Percentiles rank a stretch among this genome's conserved stretches.
Conservation (phyloP, 2,329 filamentous ascomycete species). For the Xylaria sp. region DNA sequence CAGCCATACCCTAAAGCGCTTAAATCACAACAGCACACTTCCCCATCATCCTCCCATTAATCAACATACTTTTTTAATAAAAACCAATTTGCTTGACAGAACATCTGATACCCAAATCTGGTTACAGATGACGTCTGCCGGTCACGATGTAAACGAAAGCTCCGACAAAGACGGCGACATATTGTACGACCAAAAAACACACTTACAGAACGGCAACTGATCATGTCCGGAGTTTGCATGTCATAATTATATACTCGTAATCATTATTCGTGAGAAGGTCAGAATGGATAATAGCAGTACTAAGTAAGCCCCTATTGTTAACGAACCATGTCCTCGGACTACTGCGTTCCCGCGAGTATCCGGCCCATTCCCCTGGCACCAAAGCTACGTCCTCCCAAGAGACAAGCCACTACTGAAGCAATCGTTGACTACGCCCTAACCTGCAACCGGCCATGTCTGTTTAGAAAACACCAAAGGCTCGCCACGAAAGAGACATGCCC, state of each 20-base stretch:
- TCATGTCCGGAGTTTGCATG: neutral
- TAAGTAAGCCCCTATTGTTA: neutral
- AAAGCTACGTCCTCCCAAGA: neutral
- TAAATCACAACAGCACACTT: too few relatives aligned
- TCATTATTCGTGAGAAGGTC: slow-evolving; percentile 15
- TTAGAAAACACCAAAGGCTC: neutral
- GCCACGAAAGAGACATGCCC: neutral
- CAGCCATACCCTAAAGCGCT: too few relatives aligned
- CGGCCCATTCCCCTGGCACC: neutral
- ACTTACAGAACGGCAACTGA: too few relatives aligned
- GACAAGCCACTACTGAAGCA: neutral
- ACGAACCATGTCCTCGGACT: neutral
- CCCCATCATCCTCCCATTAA: too few relatives aligned
- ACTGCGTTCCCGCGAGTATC: neutral
- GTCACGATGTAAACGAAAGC: too few relatives aligned
- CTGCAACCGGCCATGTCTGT: neutral
- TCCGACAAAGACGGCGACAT: too few relatives aligned
- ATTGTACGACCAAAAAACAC: too few relatives aligned
- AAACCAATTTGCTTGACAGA: too few relatives aligned
- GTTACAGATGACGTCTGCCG: too few relatives aligned
- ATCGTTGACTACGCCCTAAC: neutral
- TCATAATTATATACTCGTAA: slow-evolving; percentile 6
- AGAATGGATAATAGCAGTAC: neutral
- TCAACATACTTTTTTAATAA: too few relatives aligned
- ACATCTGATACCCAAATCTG: too few relatives aligned